phyloP scores from a whole-genome alignment of 2,329 filamentous ascomycete genomes.

The Stagonosporopsis cucurbitacearum region DNA sequence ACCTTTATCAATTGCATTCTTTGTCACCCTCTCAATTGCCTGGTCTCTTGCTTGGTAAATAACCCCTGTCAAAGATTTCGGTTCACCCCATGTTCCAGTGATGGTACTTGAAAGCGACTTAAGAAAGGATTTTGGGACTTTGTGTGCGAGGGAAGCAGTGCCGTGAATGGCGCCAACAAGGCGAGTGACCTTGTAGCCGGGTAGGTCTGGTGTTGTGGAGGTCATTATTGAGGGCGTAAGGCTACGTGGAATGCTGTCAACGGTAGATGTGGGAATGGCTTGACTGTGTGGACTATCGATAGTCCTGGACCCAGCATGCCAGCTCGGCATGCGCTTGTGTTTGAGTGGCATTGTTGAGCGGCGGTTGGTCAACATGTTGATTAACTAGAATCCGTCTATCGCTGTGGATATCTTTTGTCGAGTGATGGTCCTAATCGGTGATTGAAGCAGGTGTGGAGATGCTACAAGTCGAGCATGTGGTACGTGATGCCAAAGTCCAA shows the following conservation, averaged over 20 bases:
- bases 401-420: not conserved
- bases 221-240: conserved; percentile 39
- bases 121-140: conserved; percentile 44
- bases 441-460: not conserved
- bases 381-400: not conserved
- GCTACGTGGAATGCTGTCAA: conserved; percentile 36
- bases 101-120: conserved; percentile 34
- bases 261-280: conserved; percentile 17
- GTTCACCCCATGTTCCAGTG: conserved; percentile 36
- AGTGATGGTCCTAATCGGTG: not conserved
- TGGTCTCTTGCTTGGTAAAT: conserved; percentile 44
- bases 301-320: conserved; percentile 32
- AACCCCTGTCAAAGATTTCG: conserved; percentile 40
- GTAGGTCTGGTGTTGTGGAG: conserved; percentile 34
- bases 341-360: conserved; percentile 46
- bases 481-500: not conserved
- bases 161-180: conserved; percentile 43
- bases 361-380: conserved; percentile 44
- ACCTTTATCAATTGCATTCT: conserved; percentile 41
- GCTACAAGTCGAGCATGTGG: not conserved
- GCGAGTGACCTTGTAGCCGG: conserved; percentile 36
- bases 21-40: conserved; percentile 44
- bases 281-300: conserved; percentile 12
- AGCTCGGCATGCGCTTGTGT: conserved; percentile 32
- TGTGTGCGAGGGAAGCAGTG: conserved; percentile 41